Base-by-base conservation (phyloP, 1,284 basidiomycete genomes). In the Papiliotrema fonsecae region DNA sequence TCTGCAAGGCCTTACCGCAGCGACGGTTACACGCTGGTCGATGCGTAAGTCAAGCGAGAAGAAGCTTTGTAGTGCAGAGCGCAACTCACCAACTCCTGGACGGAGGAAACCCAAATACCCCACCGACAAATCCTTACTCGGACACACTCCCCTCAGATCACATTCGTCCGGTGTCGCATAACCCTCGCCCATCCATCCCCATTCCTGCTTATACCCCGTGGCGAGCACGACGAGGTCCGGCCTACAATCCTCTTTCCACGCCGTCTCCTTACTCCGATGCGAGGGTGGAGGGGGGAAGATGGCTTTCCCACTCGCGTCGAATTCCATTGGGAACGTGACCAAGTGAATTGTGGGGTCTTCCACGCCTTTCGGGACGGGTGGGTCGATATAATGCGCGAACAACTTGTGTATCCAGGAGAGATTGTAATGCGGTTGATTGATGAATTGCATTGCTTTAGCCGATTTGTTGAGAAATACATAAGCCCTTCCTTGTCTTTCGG, bases 31-130 rank as follows among this genome's bases (percentile, higher is more conserved):
- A 19, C 11, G 19, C 11, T 38, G 14, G n/a, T n/a, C n/a, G 19
- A 27, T 11, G 13, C 6, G 32, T 26, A 13, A 45, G 18, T n/a
- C n/a, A 37, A 24, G 6, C 16, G 13, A 22, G 32, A 26, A 42
- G 11, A 31, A 22, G 7, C 11, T 35, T 14, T 25, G 4, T 18
- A 30, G 19, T 22, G 26, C 13, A 26, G 32, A 24, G 18, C 4
- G 6, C 2, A 7, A 70, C 72, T 55, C 46, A 77, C 80, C 81
- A 40, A 82, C 81, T 34, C 81, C 82, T 4, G 82, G 82, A 19
- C 82, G 69, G 2, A 84, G 77, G 61, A 83, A 84, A 0, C 83
- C 83, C 48, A 85, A 79, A 57, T 81, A 84, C 0, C 73, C 79
- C 10, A 84, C 74, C 37, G 64, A 76, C 39, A 78, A 73, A 56